phyloP scores from a whole-genome alignment of 164 flowering plant genomes.

The Magnolia changhungtana region DNA sequence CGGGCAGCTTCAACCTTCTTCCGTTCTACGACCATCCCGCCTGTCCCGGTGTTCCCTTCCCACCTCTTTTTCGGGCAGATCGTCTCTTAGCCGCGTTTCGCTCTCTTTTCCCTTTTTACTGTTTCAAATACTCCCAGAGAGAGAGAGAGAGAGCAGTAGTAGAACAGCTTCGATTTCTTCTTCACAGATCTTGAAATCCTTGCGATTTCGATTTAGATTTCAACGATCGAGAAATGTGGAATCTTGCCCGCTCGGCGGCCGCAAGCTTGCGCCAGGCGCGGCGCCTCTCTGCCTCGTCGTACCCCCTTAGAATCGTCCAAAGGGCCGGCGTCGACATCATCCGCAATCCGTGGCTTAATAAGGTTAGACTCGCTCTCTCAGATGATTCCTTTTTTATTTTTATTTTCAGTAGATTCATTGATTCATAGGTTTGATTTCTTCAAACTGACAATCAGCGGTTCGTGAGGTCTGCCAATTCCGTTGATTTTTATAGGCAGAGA shows the following conservation, averaged over 20 bases:
- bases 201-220: not conserved
- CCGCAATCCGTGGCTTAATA: slow-evolving; percentile 97
- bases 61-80: not conserved
- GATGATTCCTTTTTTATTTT: not conserved
- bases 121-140: not conserved
- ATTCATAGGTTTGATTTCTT: not conserved
- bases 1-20: not conserved
- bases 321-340: slow-evolving; percentile 96
- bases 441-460: not conserved
- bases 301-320: slow-evolving; percentile 85
- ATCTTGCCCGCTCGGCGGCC: slow-evolving; percentile 21
- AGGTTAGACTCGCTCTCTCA: slow-evolving; percentile 39
- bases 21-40: not conserved
- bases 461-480: too few species aligned
- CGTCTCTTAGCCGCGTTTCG: not conserved
- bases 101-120: not conserved
- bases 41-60: too few species aligned
- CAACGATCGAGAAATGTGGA: slow-evolving; percentile 23
- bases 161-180: not conserved
- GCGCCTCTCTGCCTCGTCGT: slow-evolving; percentile 48
- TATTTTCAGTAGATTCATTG: not conserved
- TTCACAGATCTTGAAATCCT: not conserved
- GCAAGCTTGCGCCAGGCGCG: slow-evolving; percentile 39
- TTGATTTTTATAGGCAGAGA: too few species aligned
- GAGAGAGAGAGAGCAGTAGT: not conserved